Evolutionary conservation across 345 rosid species (phyloP), one percentile per base, ranked within the genome.

Genomic region (Arabis hirsuta): DNA sequence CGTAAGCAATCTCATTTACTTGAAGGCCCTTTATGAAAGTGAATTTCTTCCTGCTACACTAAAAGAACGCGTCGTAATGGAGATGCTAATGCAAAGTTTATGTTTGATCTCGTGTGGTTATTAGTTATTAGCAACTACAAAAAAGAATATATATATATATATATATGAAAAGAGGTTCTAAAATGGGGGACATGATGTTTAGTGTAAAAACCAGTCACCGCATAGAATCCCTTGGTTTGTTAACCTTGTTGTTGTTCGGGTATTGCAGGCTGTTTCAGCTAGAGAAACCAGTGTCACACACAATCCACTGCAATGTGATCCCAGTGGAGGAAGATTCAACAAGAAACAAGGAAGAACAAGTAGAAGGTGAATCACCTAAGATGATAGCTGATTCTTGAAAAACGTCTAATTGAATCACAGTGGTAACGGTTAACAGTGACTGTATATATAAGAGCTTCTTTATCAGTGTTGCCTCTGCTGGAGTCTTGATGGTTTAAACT

Each of bases 271-370:
- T 84, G 76, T 95, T 91, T 82, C 97, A 88, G 83, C 89, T 89
- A 82, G 97, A 90, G 87, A 91, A 84, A 84, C 90, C 94, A 1
- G 90, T 88, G 47, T 88, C 92, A 85, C 94, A 88, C 79, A 86
- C 90, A 32, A 91, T 95, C 59, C 79, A 91, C 80, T 95, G 98
- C 71, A 91, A 88, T 71, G 76, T 47, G 45, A 84, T 90, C 77
- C 83, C 86, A 12, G 80, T 79, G 79, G 84, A 79, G 69, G 71
- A 79, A 78, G 82, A 43, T 65, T 64, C 58, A 43, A 64, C 74
- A 24, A 82, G 81, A 76, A 83, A 32, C 10, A 81, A 74, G 62
- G 79, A 80, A 36, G 82, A 76, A 53, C 67, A 61, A 62, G 34
- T 52, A 12, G 78, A 59, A 31, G 76, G 62, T 44, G 73, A 80